Percentiles rank a stretch among this genome's conserved stretches.
phyloP scores from a whole-genome alignment of 495 filamentous ascomycete species.

The Daldinia bambusicola region DNA sequence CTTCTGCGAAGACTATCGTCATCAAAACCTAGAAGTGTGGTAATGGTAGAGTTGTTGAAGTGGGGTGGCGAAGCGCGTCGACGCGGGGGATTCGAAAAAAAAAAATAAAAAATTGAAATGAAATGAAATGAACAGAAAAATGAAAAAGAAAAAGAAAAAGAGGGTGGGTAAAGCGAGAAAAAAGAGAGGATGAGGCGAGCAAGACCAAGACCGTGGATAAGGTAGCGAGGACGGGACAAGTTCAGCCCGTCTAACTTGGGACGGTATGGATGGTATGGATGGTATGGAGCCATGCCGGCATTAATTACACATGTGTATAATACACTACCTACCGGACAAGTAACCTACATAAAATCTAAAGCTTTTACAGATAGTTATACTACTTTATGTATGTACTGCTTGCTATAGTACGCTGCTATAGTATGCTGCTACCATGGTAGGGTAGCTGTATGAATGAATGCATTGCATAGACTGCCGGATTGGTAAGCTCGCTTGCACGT shows the following conservation, averaged over 20 bases:
- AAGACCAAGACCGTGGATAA: constrained; percentile 37
- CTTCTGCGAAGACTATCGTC: constrained; percentile 25
- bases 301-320: constrained; percentile 18
- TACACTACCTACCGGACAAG: no score
- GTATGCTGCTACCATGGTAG: no score
- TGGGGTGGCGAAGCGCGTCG: background rate
- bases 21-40: constrained; percentile 14
- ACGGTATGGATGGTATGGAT: background rate
- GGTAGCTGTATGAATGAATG: background rate
- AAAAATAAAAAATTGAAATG: background rate
- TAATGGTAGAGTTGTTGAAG: background rate
- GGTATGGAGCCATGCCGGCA: constrained; percentile 19
- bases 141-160: background rate
- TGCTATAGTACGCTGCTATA: no score
- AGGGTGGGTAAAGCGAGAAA: background rate
- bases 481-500: background rate
- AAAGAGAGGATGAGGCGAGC: background rate
- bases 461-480: background rate
- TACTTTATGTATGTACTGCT: background rate
- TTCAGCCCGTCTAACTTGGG: constrained; percentile 11
- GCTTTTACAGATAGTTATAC: no score
- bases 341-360: constrained; percentile 18
- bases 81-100: background rate
- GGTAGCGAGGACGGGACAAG: constrained; percentile 28
- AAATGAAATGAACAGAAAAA: background rate